These are phyloP conservation scores for Cardamine occulta DNA, from an alignment of 345 rosid species.

Conservation along the genomic window DNA sequence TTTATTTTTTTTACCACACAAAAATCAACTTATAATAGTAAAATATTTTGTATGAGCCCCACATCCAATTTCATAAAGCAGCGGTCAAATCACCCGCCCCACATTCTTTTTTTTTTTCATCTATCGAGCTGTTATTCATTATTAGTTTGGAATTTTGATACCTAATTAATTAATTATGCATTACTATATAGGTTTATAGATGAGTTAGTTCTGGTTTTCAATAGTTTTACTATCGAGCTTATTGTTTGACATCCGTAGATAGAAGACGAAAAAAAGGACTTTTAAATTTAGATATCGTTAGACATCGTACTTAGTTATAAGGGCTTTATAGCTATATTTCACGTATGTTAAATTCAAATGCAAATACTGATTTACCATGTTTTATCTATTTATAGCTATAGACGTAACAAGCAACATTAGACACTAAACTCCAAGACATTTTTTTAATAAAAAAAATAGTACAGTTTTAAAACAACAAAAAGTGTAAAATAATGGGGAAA, in stretches of 20 bases:
- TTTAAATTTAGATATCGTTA: background rate
- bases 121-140: background rate
- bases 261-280: background rate
- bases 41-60: constrained; percentile 6
- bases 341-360: background rate
- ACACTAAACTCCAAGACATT: background rate
- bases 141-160: background rate
- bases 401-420: background rate
- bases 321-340: too few relatives aligned
- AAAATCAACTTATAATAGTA: background rate
- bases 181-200: background rate
- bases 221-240: constrained; percentile 1
- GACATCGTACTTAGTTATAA: too few relatives aligned
- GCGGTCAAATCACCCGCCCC: constrained; percentile 39
- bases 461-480: background rate
- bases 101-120: constrained; percentile 1
- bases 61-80: constrained; percentile 14
- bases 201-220: constrained; percentile 5
- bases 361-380: background rate
- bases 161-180: background rate
- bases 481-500: background rate
- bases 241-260: background rate
- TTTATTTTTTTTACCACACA: constrained; percentile 1
- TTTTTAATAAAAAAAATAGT: background rate
- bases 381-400: too few relatives aligned